phyloP scores from a whole-genome alignment of 2,329 filamentous ascomycete genomes.

The Akanthomyces uredinophilus region DNA sequence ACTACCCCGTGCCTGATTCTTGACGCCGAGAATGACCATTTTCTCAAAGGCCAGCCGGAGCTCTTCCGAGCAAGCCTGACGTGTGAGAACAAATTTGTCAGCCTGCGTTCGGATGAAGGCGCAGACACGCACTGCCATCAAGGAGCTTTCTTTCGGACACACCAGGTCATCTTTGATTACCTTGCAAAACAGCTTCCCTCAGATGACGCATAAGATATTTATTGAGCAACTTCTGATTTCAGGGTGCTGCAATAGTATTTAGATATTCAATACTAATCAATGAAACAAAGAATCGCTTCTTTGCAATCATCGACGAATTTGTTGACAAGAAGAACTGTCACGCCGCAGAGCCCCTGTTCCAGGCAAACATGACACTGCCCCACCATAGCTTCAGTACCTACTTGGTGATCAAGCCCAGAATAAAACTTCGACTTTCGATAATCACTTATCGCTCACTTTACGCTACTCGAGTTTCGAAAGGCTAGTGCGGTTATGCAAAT shows the following conservation, averaged over 20 bases:
- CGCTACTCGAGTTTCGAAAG: background rate
- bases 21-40: slow-evolving; percentile 7
- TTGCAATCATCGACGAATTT: no score
- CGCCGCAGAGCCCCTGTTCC: background rate
- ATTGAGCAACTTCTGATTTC: no score
- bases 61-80: background rate
- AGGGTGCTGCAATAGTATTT: no score
- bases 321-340: no score
- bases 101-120: background rate
- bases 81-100: slow-evolving; percentile 4
- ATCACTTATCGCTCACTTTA: background rate
- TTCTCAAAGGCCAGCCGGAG: slow-evolving; percentile 7
- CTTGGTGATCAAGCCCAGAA: no score
- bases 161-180: slow-evolving; percentile 5
- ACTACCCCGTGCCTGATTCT: background rate
- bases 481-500: background rate
- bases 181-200: background rate
- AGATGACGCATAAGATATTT: background rate
- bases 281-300: no score
- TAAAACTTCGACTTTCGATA: background rate
- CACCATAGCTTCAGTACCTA: background rate
- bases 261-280: no score
- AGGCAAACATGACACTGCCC: background rate
- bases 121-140: slow-evolving; percentile 6
- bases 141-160: slow-evolving; percentile 4